phyloP scores from a whole-genome alignment of 148 eudicot genomes.

The Arctostaphylos glauca region DNA sequence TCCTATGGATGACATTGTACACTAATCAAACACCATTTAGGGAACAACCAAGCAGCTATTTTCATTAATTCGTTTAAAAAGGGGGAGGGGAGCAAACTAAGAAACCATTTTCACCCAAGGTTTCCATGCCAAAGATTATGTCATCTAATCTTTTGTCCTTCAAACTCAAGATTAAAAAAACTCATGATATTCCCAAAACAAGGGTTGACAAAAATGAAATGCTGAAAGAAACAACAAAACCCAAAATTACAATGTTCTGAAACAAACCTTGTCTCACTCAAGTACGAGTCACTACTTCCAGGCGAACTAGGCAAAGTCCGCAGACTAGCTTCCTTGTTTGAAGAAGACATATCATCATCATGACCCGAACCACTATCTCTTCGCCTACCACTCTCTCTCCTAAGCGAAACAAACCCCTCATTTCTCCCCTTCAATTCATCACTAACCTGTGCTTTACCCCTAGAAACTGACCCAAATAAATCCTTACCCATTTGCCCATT shows the following conservation, averaged over 20 bases:
- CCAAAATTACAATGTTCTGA: background rate
- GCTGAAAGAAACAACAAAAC: background rate
- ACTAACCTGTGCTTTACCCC: slow-evolving; percentile 21
- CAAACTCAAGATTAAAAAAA: background rate
- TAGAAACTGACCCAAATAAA: background rate
- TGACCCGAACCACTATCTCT: background rate
- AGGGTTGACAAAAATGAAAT: background rate
- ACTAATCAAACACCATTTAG: background rate
- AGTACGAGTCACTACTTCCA: slow-evolving; percentile 50
- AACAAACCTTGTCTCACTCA: slow-evolving; percentile 74
- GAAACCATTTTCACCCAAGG: background rate
- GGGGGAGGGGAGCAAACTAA: background rate
- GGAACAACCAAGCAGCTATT: background rate
- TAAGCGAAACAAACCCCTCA: slow-evolving; percentile 2
- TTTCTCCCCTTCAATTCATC: background rate
- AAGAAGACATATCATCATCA: slow-evolving; percentile 34
- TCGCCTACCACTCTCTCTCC: slow-evolving; percentile 11
- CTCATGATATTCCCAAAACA: background rate
- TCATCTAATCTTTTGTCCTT: background rate
- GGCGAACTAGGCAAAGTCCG: slow-evolving; percentile 30
- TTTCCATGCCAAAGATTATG: background rate
- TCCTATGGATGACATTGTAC: background rate
- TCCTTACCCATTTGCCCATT: slow-evolving; percentile 18
- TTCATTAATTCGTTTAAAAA: background rate
- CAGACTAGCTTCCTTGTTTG: slow-evolving; percentile 18